phyloP scores from a whole-genome alignment of 148 eudicot species.

The Chenopodium album region DNA sequence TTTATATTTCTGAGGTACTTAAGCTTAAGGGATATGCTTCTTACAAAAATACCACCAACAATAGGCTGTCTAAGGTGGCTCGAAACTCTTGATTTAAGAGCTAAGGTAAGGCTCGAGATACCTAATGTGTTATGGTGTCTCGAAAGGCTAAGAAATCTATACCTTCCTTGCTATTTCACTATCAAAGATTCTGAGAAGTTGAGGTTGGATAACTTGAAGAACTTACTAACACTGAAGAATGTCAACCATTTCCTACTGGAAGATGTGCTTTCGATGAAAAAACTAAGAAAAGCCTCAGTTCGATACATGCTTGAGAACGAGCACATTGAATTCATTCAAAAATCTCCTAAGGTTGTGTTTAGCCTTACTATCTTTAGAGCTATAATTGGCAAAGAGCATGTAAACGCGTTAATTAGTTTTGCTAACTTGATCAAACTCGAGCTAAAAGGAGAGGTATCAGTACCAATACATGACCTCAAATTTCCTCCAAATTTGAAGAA shows the following conservation, averaged over 20 bases:
- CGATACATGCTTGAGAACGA: slow-evolving; percentile 21
- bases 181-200: slow-evolving; percentile 24
- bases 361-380: slow-evolving; percentile 26
- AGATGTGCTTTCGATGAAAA: slow-evolving; percentile 33
- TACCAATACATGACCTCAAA: slow-evolving; percentile 6
- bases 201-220: slow-evolving; percentile 21
- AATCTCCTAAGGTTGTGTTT: slow-evolving; percentile 22
- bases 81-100: slow-evolving; percentile 54
- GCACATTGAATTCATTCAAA: slow-evolving; percentile 29
- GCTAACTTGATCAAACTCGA: slow-evolving; percentile 30
- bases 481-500: slow-evolving; percentile 30
- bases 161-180: slow-evolving; percentile 38
- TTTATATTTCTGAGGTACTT: slow-evolving; percentile 47
- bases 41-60: slow-evolving; percentile 33
- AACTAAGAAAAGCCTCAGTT: slow-evolving; percentile 32
- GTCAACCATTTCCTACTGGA: slow-evolving; percentile 20
- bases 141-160: slow-evolving; percentile 36
- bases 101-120: slow-evolving; percentile 32
- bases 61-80: slow-evolving; percentile 34
- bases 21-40: slow-evolving; percentile 28
- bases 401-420: slow-evolving; percentile 23
- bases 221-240: slow-evolving; percentile 35
- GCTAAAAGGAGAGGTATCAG: slow-evolving; percentile 23
- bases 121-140: slow-evolving; percentile 41
- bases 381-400: slow-evolving; percentile 20